Base-by-base conservation (phyloP, 2,329 filamentous ascomycete genomes). In the Xylariaceae sp. region DNA sequence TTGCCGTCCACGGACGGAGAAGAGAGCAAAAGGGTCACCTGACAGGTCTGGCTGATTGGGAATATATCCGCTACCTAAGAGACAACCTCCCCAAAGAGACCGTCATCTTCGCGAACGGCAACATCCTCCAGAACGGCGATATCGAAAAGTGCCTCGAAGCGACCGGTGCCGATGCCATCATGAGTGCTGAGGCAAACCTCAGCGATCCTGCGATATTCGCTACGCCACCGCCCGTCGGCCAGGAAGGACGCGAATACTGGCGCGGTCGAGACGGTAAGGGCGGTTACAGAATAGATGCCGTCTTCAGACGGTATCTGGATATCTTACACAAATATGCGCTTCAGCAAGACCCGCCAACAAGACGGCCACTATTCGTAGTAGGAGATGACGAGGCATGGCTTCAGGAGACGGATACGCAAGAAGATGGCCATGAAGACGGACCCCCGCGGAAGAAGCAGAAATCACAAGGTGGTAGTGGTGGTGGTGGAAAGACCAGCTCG, bases 71-170 rank as follows among this genome's bases (percentile, higher is more conserved):
- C 3, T 93, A 89, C 70, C 75, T 99, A 64, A 81, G 94, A 53
- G 90, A 96, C 9, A 88, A 88, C 62, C 76, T 99, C 35, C 93
- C 93, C 0, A 77, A 82, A 1, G 92, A 97, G 52, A 95, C 92
- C 6, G 94, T 99, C 23, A 84, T 99, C 2, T 97, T 99, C 71
- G 94, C 94, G 2, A 99, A 99, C 73, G 94, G 94, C 10, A 99
- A 99, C 70, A 88, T 97, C 41, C 77, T 99, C 60, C 88, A 90
- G 72, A 82, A 88, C 60, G 86, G 80, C 0, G 93, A 99, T 71
- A 78, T 99, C 9, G 82, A 88, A 54, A 77, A 77, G 17, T 97
- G 93, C 69, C 77, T 99, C 17, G 83, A 86, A 53, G 90, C 81
- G 3, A 99, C 94, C 0, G 92, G 92, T 0, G 93, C 88, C 1